Evolutionary conservation across 441 rosid species (phyloP).

Genomic region (Macaranga tanarius): DNA sequence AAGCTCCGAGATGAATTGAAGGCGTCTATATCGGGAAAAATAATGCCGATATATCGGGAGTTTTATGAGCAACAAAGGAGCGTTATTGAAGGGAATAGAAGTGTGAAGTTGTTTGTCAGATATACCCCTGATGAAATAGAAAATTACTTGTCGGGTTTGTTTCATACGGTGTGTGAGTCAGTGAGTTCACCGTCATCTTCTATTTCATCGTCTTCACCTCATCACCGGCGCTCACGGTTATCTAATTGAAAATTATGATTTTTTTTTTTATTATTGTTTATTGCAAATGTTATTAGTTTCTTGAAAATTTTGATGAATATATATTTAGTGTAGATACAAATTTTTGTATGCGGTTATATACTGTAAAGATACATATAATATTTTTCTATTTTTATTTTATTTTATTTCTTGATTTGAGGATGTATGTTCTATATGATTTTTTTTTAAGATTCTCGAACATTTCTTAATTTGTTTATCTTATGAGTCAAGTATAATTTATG

Average conservation of each 20-base stretch:
- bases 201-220: slow-evolving; percentile 18
- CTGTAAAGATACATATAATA: too few relatives aligned
- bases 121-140: slow-evolving; percentile 62
- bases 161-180: slow-evolving; percentile 25
- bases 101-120: slow-evolving; percentile 24
- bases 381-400: too few relatives aligned
- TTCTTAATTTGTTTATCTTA: too few relatives aligned
- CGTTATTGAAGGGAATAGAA: slow-evolving; percentile 28
- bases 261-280: not conserved
- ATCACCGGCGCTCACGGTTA: slow-evolving; percentile 16
- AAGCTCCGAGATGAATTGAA: slow-evolving; percentile 54
- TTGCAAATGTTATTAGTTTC: not conserved
- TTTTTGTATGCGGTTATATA: too few relatives aligned
- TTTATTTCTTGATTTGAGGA: too few relatives aligned
- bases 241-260: not conserved
- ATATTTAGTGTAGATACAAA: too few relatives aligned
- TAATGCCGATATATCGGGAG: slow-evolving; percentile 45
- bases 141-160: slow-evolving; percentile 49
- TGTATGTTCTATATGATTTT: too few relatives aligned
- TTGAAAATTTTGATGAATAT: too few relatives aligned
- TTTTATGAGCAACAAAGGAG: slow-evolving; percentile 48
- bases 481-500: too few relatives aligned
- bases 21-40: slow-evolving; percentile 39
- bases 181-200: slow-evolving; percentile 27
- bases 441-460: too few relatives aligned